A percentile compares a stretch with the other conserved stretches of the same genome.
Evolutionary conservation across 768 basidiomycete species (phyloP).

Genomic region (Chalciporus chontae): DNA sequence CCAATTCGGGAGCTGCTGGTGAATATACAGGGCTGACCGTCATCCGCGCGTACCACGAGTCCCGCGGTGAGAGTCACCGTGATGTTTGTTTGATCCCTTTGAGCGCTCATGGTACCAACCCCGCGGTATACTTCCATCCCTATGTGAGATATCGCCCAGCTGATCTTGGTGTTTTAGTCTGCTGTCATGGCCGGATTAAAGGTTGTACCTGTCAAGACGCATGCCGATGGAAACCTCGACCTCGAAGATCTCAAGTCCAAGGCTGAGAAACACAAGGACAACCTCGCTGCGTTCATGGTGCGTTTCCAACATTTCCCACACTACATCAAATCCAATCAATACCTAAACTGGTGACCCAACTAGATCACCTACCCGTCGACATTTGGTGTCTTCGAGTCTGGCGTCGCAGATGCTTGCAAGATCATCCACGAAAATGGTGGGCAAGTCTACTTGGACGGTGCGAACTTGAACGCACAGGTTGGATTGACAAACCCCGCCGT

Average conservation of each 20-base stretch:
- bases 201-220: slow-evolving; percentile 92
- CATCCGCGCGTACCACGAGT: slow-evolving; percentile 92
- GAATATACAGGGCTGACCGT: slow-evolving; percentile 96
- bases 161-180: slow-evolving; percentile 50
- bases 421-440: slow-evolving; percentile 95
- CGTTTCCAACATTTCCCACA: slow-evolving; percentile 7
- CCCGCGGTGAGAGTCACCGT: slow-evolving; percentile 78
- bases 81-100: slow-evolving; percentile 92
- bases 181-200: slow-evolving; percentile 97
- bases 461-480: slow-evolving; percentile 92
- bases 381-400: slow-evolving; percentile 95
- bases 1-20: slow-evolving; percentile 97
- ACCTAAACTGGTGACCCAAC: slow-evolving; percentile 8
- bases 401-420: slow-evolving; percentile 83
- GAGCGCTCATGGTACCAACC: slow-evolving; percentile 98
- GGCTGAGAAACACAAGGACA: slow-evolving; percentile 87
- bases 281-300: slow-evolving; percentile 96
- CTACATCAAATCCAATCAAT: not conserved
- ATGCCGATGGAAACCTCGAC: slow-evolving; percentile 84
- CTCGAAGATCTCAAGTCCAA: slow-evolving; percentile 80
- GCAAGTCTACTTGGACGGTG: slow-evolving; percentile 95
- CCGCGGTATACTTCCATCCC: slow-evolving; percentile 63
- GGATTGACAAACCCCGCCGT: slow-evolving; percentile 89
- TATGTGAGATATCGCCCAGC: not conserved
- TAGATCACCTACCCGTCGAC: slow-evolving; percentile 97